Base-by-base conservation (phyloP, 345 rosid species). In the Nephelium lappaceum region DNA sequence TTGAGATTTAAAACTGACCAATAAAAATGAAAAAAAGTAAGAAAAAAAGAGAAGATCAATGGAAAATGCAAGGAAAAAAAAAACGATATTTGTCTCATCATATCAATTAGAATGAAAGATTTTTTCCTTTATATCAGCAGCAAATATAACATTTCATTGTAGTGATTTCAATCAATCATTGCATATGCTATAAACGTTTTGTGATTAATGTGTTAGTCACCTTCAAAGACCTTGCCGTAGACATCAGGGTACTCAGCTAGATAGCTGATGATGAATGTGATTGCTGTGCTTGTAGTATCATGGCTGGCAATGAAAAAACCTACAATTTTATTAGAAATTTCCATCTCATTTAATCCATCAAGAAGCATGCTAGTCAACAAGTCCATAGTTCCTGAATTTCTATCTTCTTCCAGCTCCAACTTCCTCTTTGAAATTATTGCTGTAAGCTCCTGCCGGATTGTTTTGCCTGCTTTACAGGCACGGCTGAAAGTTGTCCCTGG, bases 271-370 rank as follows among this genome's bases (percentile, higher is more conserved):
- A 47, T 58, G 64, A 81, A 81, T 10, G 81, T 79, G 71, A 84
- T 81, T 7, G 77, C 71, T 5, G 85, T 84, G n/a, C 83, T 79
- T 3, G 68, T 64, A 11, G 83, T 69, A 38, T 84, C 81, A 57
- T 81, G 82, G 71, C 83, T 84, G 16, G 87, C 85, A 19, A 69
- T 76, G 57, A 75, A 74, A 49, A 84, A 77, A 1, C 80, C 80
- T 11, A 81, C 45, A 42, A 84, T 81, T 72, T 84, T 77, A 47
- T 81, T 66, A 8, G 79, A 65, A 8, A 51, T 80, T 58, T 79
- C 85, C 10, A 78, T 62, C 75, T 77, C 83, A 62, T 69, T 82
- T 78, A 77, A 31, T 24, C 69, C 19, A 14, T 61, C 78, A 60
- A 76, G 60, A n/a, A 81, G 77, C 75, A 81, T 75, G 51, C 25